Conservation (phyloP, 305 asterid genomes). For the Solanum hybrid region DNA sequence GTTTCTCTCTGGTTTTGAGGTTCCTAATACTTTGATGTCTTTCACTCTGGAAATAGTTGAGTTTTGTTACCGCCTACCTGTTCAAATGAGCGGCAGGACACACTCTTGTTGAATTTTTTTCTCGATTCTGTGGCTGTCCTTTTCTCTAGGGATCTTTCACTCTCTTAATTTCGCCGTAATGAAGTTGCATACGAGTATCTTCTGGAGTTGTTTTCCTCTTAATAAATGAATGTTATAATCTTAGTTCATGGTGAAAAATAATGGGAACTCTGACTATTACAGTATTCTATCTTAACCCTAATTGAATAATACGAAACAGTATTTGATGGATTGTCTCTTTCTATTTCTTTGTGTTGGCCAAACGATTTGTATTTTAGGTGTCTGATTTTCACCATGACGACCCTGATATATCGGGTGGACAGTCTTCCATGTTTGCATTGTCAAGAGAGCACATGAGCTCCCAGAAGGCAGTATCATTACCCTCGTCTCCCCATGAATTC, state of each 20-base stretch:
- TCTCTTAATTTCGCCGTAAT: not conserved
- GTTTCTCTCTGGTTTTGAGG: constrained; percentile 10
- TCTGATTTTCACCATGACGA: constrained; percentile 34
- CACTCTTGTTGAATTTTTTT: not conserved
- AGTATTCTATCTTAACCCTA: not conserved
- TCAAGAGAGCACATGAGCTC: constrained; percentile 47
- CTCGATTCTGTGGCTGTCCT: not conserved
- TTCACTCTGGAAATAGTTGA: not conserved
- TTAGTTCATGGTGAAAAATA: not conserved
- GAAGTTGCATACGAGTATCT: not conserved
- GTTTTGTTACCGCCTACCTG: not conserved
- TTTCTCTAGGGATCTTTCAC: not conserved
- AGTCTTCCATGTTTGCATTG: constrained; percentile 33
- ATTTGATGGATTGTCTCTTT: not conserved
- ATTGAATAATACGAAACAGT: not conserved
- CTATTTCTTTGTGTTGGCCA: not conserved
- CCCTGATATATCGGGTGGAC: constrained; percentile 39
- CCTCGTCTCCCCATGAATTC: constrained; percentile 92
- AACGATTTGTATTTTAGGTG: constrained; percentile 17
- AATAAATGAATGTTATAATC: not conserved
- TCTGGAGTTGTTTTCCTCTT: not conserved
- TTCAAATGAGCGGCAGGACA: not conserved
- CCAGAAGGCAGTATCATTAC: constrained; percentile 86
- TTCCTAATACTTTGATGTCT: not conserved
- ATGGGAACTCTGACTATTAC: not conserved